Base-by-base conservation (phyloP, 352 stramenopile genomes). In the Phytopythium vexans region DNA sequence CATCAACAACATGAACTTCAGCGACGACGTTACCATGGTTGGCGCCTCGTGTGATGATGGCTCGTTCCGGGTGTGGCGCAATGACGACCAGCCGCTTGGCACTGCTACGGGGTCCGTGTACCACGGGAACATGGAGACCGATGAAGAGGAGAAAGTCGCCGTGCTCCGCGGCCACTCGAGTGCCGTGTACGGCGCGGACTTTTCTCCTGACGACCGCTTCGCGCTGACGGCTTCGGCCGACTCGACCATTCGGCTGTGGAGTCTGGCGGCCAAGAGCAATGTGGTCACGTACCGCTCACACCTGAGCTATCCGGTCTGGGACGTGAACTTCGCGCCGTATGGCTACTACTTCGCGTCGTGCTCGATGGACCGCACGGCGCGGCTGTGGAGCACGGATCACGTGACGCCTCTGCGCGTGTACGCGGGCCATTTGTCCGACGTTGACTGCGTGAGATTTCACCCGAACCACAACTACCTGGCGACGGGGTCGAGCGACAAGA, bases 341-440 rank as follows among this genome's bases (percentile, higher is more conserved):
- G 95, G 95, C 10, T 98, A 98, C 68, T 98, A 98, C 59, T 98
- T 98, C 75, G 94, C 89, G 15, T 97, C 89, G 9, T 95, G 86
- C 56, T 97, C 89, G 15, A 96, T 93, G 61, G 95, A 99, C 58
- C 89, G 88, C 16, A 98, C 90, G 12, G 92, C 88, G 8, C 72
- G 95, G 15, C 72, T 99, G 12, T 99, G 92, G 92, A 94, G 86
- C 49, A 98, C 93, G 0, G 95, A 99, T 63, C 82, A 88, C 52
- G 63, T 88, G 49, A 85, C 82, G 33, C 94, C 95, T 38, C 62
- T 98, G 38, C 89, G 95, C n/a, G 54, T 98, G 12, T 97, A 98
- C 54, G 84, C 85, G 12, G 95, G 95, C 4, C 95, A 99, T 64
- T 74, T 96, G 14, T 94, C 81, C 15, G 85, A 97, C 38, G 93